These are phyloP conservation scores for Amoebophrya sp. DNA, from an alignment of 169 alveolate species.

Conservation along the genomic window DNA sequence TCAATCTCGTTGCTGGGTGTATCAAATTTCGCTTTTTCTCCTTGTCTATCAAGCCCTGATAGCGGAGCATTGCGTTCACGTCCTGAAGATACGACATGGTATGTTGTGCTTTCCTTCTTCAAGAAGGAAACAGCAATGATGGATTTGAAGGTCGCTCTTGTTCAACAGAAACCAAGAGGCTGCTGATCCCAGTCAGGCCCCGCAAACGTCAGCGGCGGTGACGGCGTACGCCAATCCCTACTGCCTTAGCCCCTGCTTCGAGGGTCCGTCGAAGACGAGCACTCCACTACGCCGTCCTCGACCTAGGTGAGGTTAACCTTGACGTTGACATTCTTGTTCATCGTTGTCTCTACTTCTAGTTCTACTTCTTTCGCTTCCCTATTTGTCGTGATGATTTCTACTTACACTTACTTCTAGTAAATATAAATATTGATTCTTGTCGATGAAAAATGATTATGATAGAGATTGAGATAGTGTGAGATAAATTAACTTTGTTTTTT, in stretches of 20 bases:
- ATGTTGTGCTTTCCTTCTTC: not conserved
- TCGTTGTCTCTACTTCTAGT: no score
- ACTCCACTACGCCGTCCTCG: no score
- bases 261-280: not conserved
- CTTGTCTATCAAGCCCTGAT: not conserved
- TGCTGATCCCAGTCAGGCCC: not conserved
- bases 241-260: not conserved
- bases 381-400: no score
- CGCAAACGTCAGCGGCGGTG: not conserved
- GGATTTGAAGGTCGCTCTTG: not conserved
- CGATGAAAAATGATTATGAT: no score
- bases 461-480: no score
- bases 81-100: not conserved
- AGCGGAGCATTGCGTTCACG: not conserved
- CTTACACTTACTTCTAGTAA: no score
- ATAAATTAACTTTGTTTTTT: no score
- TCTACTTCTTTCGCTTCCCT: no score
- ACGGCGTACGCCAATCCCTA: not conserved
- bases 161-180: not conserved
- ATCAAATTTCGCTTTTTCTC: not conserved
- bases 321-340: no score
- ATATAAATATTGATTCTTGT: no score
- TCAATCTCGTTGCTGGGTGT: not conserved
- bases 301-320: no score
- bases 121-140: not conserved